Percentiles rank a stretch among this genome's conserved stretches.
Conservation (phyloP, 2,329 filamentous ascomycete genomes). For the Fusarium ramigenum region DNA sequence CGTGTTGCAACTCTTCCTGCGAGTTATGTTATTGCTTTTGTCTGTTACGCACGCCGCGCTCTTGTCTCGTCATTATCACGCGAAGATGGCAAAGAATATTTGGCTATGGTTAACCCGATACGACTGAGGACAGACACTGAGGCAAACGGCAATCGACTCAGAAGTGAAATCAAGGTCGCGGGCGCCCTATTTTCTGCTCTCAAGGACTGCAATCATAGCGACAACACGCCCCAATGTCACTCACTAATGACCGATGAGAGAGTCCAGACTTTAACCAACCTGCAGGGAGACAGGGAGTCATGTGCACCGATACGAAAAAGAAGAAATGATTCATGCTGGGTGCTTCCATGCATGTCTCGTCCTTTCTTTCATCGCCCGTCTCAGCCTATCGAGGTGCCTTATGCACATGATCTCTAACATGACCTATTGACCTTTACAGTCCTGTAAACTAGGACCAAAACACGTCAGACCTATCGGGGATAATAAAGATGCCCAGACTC, state of each 20-base stretch:
- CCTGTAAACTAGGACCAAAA: neutral
- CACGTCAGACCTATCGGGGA: neutral
- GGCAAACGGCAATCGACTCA: neutral
- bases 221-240: neutral
- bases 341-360: neutral
- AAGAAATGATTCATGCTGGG: conserved; percentile 2
- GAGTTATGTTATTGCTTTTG: neutral
- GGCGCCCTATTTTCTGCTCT: neutral
- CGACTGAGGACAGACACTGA: neutral
- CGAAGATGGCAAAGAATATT: neutral
- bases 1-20: neutral
- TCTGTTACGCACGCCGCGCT: neutral
- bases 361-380: neutral
- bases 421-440: neutral
- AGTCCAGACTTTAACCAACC: neutral
- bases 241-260: neutral
- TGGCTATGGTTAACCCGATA: neutral
- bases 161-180: neutral
- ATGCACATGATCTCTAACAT: neutral
- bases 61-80: neutral
- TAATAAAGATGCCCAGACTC: neutral
- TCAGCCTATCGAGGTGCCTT: neutral
- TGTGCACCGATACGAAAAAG: neutral
- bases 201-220: neutral
- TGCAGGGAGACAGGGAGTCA: conserved; percentile 19